phyloP scores from a whole-genome alignment of 2,329 filamentous ascomycete species.

The Sarocladium kiliense region DNA sequence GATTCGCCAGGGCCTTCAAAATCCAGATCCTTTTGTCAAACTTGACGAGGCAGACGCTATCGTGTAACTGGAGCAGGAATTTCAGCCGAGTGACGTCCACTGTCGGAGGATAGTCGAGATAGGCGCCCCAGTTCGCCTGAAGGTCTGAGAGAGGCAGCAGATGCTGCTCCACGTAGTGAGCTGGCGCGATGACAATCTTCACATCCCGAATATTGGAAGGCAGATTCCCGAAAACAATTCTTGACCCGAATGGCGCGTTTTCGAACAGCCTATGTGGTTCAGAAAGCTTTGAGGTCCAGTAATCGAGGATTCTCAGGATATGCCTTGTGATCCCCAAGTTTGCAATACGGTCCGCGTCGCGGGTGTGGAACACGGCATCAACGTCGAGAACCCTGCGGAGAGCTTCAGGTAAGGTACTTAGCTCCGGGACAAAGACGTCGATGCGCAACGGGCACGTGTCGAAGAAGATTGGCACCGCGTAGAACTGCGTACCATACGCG shows the following conservation, averaged over 20 bases:
- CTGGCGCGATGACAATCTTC: slow-evolving; percentile 40
- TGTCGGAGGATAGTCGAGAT: slow-evolving; percentile 35
- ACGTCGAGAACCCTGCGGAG: slow-evolving; percentile 43
- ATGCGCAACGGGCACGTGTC: slow-evolving; percentile 46
- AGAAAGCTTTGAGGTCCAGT: slow-evolving; percentile 36
- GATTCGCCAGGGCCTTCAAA: slow-evolving; percentile 54
- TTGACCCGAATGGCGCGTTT: slow-evolving; percentile 51
- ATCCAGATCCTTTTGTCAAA: slow-evolving; percentile 39
- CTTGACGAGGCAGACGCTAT: slow-evolving; percentile 52
- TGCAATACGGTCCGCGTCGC: slow-evolving; percentile 41
- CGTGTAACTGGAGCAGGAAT: slow-evolving; percentile 49
- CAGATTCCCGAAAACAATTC: slow-evolving; percentile 49
- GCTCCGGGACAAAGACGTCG: slow-evolving; percentile 53
- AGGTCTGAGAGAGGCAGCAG: slow-evolving; percentile 40
- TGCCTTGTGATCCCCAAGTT: slow-evolving; percentile 47
- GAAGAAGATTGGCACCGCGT: slow-evolving; percentile 46
- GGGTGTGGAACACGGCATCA: slow-evolving; percentile 49
- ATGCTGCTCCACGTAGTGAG: slow-evolving; percentile 48
- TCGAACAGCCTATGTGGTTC: slow-evolving; percentile 32
- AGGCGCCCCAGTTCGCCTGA: slow-evolving; percentile 35
- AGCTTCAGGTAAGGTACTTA: slow-evolving; percentile 31
- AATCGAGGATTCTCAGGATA: slow-evolving; percentile 48
- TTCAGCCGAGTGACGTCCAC: slow-evolving; percentile 46
- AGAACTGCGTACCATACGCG: slow-evolving; percentile 53
- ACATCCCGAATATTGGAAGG: slow-evolving; percentile 41